These are phyloP conservation scores for Aphanomyces astaci DNA, from an alignment of 352 stramenopile genomes.

Conservation along the genomic window DNA sequence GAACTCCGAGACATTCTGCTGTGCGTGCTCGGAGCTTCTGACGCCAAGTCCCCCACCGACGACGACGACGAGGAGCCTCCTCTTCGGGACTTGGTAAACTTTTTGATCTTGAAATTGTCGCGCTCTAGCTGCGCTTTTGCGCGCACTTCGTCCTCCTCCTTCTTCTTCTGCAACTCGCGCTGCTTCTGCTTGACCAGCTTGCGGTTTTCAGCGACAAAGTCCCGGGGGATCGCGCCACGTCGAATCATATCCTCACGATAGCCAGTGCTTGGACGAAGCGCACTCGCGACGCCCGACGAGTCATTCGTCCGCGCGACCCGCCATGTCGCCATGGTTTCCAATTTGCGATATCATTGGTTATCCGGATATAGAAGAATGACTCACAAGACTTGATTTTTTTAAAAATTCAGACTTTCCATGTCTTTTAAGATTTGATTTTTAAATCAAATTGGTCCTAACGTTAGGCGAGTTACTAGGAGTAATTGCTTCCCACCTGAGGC, in stretches of 20 bases:
- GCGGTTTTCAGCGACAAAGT: conserved; percentile 19
- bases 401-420: too few relatives aligned
- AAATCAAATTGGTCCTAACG: too few relatives aligned
- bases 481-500: too few relatives aligned
- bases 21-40: background rate
- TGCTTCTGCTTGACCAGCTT: conserved; percentile 21
- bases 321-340: conserved; percentile 1
- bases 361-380: background rate
- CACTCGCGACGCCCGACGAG: conserved; percentile 18
- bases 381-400: background rate
- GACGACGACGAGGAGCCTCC: background rate
- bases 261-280: conserved; percentile 19
- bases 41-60: background rate
- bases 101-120: conserved; percentile 19
- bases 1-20: background rate
- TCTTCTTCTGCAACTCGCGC: background rate
- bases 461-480: too few relatives aligned
- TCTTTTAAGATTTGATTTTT: too few relatives aligned
- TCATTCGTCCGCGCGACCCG: conserved; percentile 21
- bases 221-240: conserved; percentile 1
- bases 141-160: background rate
- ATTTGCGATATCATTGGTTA: background rate
- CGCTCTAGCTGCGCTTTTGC: background rate
- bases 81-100: background rate
- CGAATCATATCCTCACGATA: conserved; percentile 19